Conservation (phyloP, 192 early-diverging fungal genomes). For the Podila epicladia region DNA sequence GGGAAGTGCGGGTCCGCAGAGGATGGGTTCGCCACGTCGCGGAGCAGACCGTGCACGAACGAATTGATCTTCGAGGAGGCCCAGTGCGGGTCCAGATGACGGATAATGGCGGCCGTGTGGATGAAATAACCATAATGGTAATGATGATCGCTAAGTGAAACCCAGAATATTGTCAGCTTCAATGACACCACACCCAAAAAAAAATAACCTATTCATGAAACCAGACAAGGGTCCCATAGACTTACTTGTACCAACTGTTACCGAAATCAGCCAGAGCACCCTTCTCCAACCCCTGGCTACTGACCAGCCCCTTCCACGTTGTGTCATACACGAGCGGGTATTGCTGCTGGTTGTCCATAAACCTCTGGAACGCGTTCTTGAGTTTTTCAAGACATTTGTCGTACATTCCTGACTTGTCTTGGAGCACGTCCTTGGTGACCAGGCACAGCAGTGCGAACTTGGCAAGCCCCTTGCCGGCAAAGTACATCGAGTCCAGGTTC, state of each 20-base stretch:
- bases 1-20: constrained; percentile 26
- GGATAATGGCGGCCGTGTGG: constrained; percentile 44
- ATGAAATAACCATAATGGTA: constrained; percentile 53
- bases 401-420: constrained; percentile 9
- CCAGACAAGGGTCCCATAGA: neutral
- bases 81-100: constrained; percentile 36
- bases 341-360: constrained; percentile 27
- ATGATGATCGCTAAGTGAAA: constrained; percentile 35
- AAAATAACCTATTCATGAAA: neutral
- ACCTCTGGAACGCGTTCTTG: constrained; percentile 24
- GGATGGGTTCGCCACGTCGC: constrained; percentile 44
- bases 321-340: constrained; percentile 39
- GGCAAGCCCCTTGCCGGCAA: constrained; percentile 47
- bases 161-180: neutral
- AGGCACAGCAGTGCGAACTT: constrained; percentile 37
- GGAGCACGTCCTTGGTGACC: constrained; percentile 28
- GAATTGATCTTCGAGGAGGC: neutral
- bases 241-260: constrained; percentile 54
- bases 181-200: no score
- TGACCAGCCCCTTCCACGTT: constrained; percentile 38
- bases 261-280: constrained; percentile 43
- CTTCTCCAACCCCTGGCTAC: constrained; percentile 20
- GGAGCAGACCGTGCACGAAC: constrained; percentile 22
- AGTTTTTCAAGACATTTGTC: constrained; percentile 24
- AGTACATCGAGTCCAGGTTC: constrained; percentile 43